Percentiles rank a stretch among this genome's conserved stretches.
These are phyloP conservation scores for Helicocarpus griseus DNA, from an alignment of 2,329 filamentous ascomycete genomes.

Conservation along the genomic window DNA sequence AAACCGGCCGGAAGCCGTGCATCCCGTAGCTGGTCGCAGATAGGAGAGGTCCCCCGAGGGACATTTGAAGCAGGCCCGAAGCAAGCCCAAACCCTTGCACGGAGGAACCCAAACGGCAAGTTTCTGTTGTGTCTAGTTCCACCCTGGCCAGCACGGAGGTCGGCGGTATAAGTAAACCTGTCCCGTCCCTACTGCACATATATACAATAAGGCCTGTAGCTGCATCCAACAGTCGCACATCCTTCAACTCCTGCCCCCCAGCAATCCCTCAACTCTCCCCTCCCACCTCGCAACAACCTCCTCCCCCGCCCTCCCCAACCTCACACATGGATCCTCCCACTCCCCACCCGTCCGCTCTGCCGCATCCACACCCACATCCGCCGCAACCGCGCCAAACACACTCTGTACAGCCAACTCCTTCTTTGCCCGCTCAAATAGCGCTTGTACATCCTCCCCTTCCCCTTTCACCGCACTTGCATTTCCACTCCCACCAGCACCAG, in stretches of 20 bases:
- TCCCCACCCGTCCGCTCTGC: neutral
- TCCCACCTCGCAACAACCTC: conserved; percentile 12
- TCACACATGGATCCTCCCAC: conserved; percentile 4
- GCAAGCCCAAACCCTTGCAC: too few species aligned
- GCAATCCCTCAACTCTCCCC: conserved; percentile 42
- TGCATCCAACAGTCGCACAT: neutral
- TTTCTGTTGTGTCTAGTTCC: too few species aligned
- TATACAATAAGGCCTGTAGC: neutral
- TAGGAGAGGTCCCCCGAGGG: too few species aligned
- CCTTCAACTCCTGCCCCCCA: conserved; percentile 18
- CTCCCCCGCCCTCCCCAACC: conserved; percentile 10
- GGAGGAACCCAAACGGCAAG: too few species aligned
- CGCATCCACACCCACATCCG: neutral
- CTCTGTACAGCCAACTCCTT: conserved; percentile 10
- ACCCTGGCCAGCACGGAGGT: too few species aligned
- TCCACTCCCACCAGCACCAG: conserved; percentile 4
- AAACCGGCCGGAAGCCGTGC: too few species aligned
- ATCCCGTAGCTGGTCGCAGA: too few species aligned
- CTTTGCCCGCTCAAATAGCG: conserved; percentile 20
- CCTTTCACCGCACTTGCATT: conserved; percentile 5
- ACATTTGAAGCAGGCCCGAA: too few species aligned
- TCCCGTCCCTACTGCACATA: neutral
- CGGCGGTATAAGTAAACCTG: too few species aligned
- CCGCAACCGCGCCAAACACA: conserved; percentile 9
- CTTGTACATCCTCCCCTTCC: conserved; percentile 15